Conservation (phyloP, 257 asterid genomes). For the Rauvolfia tetraphylla region DNA sequence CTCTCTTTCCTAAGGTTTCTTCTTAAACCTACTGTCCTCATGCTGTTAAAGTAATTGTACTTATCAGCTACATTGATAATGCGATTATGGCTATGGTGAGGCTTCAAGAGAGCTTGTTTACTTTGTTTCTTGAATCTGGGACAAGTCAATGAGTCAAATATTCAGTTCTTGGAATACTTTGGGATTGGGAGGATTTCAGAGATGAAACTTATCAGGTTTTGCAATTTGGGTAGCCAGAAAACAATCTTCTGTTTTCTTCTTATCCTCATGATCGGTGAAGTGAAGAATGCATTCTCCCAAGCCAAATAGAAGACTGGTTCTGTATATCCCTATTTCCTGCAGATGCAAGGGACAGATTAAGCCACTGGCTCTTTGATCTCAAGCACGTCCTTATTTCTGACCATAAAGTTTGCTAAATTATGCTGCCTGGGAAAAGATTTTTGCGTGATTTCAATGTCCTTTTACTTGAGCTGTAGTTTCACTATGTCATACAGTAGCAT, state of each 20-base stretch:
- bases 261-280: background rate
- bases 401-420: background rate
- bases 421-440: background rate
- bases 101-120: too few species aligned
- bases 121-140: background rate
- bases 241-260: background rate
- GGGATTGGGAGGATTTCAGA: background rate
- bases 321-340: background rate
- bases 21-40: background rate
- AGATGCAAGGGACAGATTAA: too few species aligned
- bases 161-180: background rate
- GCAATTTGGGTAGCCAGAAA: background rate
- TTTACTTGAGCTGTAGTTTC: too few species aligned
- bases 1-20: background rate
- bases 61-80: background rate
- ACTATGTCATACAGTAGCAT: too few species aligned
- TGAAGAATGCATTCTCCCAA: background rate
- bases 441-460: too few species aligned
- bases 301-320: background rate
- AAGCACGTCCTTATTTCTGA: background rate
- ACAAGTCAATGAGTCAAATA: background rate
- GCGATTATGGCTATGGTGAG: background rate
- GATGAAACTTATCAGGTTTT: background rate
- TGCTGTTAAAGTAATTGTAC: too few species aligned
- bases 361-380: too few species aligned